Conservation (phyloP, 345 rosid genomes). For the Combretum micranthum region DNA sequence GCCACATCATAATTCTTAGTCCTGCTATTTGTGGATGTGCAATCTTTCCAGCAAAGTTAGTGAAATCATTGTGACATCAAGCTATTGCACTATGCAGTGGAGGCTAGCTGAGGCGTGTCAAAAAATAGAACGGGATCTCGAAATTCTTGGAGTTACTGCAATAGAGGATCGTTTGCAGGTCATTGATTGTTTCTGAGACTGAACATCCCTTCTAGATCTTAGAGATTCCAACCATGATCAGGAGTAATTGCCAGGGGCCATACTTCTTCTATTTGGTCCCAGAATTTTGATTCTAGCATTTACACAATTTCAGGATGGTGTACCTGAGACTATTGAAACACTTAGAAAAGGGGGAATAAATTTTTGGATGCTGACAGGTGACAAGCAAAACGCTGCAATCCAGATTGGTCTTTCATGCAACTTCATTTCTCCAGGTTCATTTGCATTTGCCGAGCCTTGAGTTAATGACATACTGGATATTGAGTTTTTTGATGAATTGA, state of each 20-base stretch:
- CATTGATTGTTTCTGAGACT: constrained; percentile 13
- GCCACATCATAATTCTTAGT: constrained; percentile 6
- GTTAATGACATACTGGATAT: background rate
- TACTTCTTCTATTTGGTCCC: too few relatives aligned
- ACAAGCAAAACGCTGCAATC: constrained; percentile 92
- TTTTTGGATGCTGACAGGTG: constrained; percentile 99
- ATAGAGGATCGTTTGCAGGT: constrained; percentile 97
- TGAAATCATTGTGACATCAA: constrained; percentile 17
- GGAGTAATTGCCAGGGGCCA: too few relatives aligned
- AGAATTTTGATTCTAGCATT: background rate
- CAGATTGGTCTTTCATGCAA: constrained; percentile 99
- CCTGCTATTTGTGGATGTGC: background rate
- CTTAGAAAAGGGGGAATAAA: constrained; percentile 94
- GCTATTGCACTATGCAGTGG: constrained; percentile 58
- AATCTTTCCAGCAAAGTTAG: constrained; percentile 5
- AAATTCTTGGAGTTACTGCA: constrained; percentile 92
- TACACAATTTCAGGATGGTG: constrained; percentile 71
- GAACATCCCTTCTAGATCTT: constrained; percentile 1
- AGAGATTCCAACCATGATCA: too few relatives aligned
- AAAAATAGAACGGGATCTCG: constrained; percentile 72
- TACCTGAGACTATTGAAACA: constrained; percentile 88
- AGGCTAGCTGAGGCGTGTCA: constrained; percentile 95
- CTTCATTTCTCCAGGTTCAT: constrained; percentile 87
- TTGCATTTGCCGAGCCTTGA: background rate
- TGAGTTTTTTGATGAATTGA: background rate